Base-by-base conservation (phyloP, 2,329 filamentous ascomycete genomes). In the Lachnum nothofagi region DNA sequence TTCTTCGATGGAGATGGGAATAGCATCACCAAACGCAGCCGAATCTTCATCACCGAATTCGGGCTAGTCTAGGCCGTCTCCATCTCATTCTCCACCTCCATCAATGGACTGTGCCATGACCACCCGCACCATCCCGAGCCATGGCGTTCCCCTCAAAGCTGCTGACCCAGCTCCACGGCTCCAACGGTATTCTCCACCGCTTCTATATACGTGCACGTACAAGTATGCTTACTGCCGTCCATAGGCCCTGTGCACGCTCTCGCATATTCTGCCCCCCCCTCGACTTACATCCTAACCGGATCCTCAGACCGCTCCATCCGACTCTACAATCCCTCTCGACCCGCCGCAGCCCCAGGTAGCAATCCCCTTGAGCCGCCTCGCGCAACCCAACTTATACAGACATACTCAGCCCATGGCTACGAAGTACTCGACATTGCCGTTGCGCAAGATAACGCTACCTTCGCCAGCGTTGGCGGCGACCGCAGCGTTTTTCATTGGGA, bases 401-500 rank as follows among this genome's bases (percentile, higher is more conserved):
- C 82, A 29, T 98, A 95, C 71, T 74, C 83, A 29, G 88, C 87
- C 2, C 93, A 98, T 70, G 91, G 89, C 58, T 95, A 98, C 72
- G 86, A 91, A 60, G 86, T 98, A 6, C 83, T 96, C 52, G 86
- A 88, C 57, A 76, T 98, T 33, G 75, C 79, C 44, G 85, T 96
- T 42, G 72, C 80, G 16, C 64, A 72, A 20, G 85, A 89, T 70
- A 98, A 98, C 68, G 79, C 88, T 57, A 82, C 82, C 37, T 96
- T 98, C 67, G 85, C 83, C 8, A 91, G 85, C n/a, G 80, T 82
- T 1, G 93, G 93, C 58, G 93, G 93, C 51, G 93, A 98, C 71
- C 87, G 91, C 60, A 77, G 80, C 53, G 89, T 95, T 0, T 96
- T 96, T 65, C 76, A 96, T 4, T 97, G 93, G 93, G 93, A 98